These are phyloP conservation scores for Ustilaginoidea virens DNA, from an alignment of 2,329 filamentous ascomycete genomes.

Conservation along the genomic window DNA sequence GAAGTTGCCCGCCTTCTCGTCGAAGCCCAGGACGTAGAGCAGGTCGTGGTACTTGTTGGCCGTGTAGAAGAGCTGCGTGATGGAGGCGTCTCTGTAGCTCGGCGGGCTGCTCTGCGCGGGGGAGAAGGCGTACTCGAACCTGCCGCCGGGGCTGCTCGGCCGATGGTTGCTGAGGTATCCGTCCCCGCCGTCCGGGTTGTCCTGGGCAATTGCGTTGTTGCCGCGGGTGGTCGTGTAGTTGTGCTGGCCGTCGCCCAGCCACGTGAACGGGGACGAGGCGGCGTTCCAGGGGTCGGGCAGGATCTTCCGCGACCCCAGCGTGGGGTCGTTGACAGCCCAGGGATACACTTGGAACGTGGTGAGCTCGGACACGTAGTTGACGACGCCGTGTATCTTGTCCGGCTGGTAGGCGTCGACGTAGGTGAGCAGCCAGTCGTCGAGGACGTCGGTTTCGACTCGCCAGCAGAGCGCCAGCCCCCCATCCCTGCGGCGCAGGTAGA, in stretches of 20 bases:
- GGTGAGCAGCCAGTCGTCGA: slow-evolving; percentile 40
- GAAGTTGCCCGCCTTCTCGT: slow-evolving; percentile 43
- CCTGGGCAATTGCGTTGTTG: slow-evolving; percentile 42
- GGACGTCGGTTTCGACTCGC: slow-evolving; percentile 42
- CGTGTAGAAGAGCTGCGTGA: slow-evolving; percentile 46
- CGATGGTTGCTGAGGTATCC: too few species aligned
- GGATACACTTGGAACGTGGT: slow-evolving; percentile 40
- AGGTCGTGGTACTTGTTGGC: slow-evolving; percentile 44
- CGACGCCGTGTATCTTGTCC: slow-evolving; percentile 33
- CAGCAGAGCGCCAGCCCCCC: slow-evolving; percentile 33
- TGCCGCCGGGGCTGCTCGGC: too few species aligned
- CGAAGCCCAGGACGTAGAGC: slow-evolving; percentile 41
- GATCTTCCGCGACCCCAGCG: slow-evolving; percentile 27
- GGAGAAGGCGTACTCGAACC: slow-evolving; percentile 34
- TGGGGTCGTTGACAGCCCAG: slow-evolving; percentile 39
- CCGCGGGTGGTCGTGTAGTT: too few species aligned
- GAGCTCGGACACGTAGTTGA: slow-evolving; percentile 32
- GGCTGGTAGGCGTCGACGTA: slow-evolving; percentile 38
- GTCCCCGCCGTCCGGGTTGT: slow-evolving; percentile 24
- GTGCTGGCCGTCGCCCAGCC: slow-evolving; percentile 32
- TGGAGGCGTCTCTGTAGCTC: too few species aligned
- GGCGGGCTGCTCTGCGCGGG: too few species aligned
- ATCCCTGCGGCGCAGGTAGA: slow-evolving; percentile 28
- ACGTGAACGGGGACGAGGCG: slow-evolving; percentile 33
- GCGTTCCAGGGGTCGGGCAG: slow-evolving; percentile 32